Percentiles rank a stretch among this genome's conserved stretches.
These are phyloP conservation scores for Dacryopinax primogenitus DNA, from an alignment of 768 basidiomycete genomes.

Conservation along the genomic window DNA sequence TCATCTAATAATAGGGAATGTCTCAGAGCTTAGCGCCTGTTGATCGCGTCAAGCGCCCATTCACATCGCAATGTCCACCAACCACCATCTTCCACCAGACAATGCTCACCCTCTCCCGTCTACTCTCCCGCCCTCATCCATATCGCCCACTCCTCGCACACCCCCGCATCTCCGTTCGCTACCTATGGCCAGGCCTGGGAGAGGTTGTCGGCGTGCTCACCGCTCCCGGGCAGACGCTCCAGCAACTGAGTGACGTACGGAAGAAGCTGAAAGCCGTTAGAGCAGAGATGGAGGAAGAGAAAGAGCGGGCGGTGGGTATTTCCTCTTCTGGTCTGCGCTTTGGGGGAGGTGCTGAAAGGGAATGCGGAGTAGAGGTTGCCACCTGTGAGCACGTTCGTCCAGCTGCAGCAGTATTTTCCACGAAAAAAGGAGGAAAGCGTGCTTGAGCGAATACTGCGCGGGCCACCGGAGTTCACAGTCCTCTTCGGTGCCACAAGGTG, in stretches of 20 bases:
- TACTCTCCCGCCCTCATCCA: not conserved
- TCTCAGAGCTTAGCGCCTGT: not conserved
- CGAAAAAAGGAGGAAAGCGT: constrained; percentile 53
- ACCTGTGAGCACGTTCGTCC: constrained; percentile 66
- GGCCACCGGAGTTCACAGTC: constrained; percentile 65
- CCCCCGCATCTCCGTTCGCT: not conserved
- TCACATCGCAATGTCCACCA: not conserved
- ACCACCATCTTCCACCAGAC: not conserved
- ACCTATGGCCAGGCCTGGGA: constrained; percentile 63
- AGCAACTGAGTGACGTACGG: not conserved
- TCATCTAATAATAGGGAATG: no score
- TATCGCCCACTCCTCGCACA: not conserved
- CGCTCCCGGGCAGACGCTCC: constrained; percentile 13
- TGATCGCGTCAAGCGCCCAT: not conserved
- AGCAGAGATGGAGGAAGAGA: not conserved
- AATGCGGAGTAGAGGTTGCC: constrained; percentile 70
- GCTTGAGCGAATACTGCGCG: constrained; percentile 49
- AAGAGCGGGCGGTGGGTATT: not conserved
- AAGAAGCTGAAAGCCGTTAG: not conserved
- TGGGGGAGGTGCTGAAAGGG: constrained; percentile 13
- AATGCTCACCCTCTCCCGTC: not conserved
- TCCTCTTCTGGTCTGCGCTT: constrained; percentile 7
- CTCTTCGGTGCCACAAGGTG: constrained; percentile 57
- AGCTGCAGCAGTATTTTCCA: constrained; percentile 59
- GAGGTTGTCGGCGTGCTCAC: constrained; percentile 63